phyloP scores from a whole-genome alignment of 2,329 filamentous ascomycete species.

The Fusarium sp. region DNA sequence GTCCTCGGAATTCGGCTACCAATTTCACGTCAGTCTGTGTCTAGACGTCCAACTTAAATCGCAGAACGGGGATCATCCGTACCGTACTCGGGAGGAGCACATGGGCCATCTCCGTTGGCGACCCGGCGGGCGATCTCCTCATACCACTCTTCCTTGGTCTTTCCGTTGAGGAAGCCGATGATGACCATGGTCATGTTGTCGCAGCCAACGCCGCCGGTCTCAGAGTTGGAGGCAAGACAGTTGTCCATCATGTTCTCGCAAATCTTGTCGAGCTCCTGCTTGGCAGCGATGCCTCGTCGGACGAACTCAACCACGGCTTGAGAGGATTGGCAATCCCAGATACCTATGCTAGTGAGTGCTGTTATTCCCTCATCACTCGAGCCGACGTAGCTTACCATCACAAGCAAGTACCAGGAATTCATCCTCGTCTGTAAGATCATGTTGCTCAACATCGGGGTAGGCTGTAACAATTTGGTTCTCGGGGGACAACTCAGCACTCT shows the following conservation, averaged over 20 bases:
- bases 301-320: slow-evolving; percentile 98
- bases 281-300: slow-evolving; percentile 92
- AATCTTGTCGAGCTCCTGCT: slow-evolving; percentile 93
- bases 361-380: slow-evolving; percentile 9
- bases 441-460: slow-evolving; percentile 91
- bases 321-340: slow-evolving; percentile 99
- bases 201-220: slow-evolving; percentile 96
- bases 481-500: slow-evolving; percentile 95
- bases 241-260: slow-evolving; percentile 99
- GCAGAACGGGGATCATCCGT: slow-evolving; percentile 67
- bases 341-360: slow-evolving; percentile 68
- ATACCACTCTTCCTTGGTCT: slow-evolving; percentile 98
- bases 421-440: slow-evolving; percentile 91
- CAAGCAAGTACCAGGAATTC: slow-evolving; percentile 95
- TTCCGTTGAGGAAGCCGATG: slow-evolving; percentile 87
- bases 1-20: slow-evolving; percentile 84
- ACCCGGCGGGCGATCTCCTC: slow-evolving; percentile 93
- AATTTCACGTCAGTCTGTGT: slow-evolving; percentile 25
- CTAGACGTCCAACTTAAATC: neutral
- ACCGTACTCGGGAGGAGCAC: slow-evolving; percentile 99
- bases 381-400: slow-evolving; percentile 72
- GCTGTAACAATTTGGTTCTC: slow-evolving; percentile 99
- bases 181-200: slow-evolving; percentile 99
- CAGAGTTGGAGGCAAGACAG: slow-evolving; percentile 95
- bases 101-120: slow-evolving; percentile 95